Conservation (phyloP, 2,329 filamentous ascomycete species). For the Apiospora malaysiana region DNA sequence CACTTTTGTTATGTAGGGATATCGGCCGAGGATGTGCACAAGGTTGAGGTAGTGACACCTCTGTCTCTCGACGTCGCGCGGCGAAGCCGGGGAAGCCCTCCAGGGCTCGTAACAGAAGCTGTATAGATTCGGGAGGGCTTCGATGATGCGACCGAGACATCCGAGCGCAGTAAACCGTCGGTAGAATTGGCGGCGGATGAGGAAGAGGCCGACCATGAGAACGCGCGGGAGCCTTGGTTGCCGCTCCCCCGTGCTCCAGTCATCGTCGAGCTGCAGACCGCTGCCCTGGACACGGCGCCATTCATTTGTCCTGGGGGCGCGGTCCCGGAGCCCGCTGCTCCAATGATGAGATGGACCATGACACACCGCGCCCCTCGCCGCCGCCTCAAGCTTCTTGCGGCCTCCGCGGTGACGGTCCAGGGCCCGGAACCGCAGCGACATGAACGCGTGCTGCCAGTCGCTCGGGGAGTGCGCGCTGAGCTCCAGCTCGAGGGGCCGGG, state of each 20-base stretch:
- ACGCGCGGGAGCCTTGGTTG: background rate
- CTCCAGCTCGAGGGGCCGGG: slow-evolving; percentile 1
- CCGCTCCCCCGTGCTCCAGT: too few species aligned
- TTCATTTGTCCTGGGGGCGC: background rate
- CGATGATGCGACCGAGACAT: background rate
- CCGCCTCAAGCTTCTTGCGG: background rate
- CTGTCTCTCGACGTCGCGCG: background rate
- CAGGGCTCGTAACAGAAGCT: slow-evolving; percentile 6
- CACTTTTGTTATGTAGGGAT: background rate
- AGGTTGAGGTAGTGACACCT: background rate
- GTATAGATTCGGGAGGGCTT: background rate
- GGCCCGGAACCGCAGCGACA: background rate
- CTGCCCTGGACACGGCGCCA: background rate
- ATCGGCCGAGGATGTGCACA: background rate
- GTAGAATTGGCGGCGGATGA: slow-evolving; percentile 19
- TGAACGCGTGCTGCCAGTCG: background rate
- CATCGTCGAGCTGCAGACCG: background rate
- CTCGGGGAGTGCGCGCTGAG: background rate
- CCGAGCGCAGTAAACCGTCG: background rate
- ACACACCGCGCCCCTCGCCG: background rate
- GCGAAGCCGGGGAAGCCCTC: background rate
- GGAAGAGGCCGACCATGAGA: background rate
- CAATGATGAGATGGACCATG: background rate
- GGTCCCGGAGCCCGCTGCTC: background rate
- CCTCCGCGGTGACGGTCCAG: background rate